These are phyloP conservation scores for Trametes hirsuta DNA, from an alignment of 1,284 basidiomycete species.

Conservation along the genomic window DNA sequence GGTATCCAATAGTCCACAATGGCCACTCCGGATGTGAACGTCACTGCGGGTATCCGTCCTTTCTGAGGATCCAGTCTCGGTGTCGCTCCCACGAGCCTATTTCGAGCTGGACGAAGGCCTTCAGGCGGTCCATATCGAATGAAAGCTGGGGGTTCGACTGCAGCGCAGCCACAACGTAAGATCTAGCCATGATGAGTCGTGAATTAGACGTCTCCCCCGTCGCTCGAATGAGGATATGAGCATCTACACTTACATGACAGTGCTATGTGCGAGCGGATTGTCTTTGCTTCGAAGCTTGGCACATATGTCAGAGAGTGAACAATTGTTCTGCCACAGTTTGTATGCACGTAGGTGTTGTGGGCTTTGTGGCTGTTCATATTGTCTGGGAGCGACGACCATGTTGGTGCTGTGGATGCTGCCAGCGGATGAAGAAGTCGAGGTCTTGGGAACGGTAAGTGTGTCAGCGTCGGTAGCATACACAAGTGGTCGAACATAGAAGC, in stretches of 20 bases:
- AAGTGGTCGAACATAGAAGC: no score
- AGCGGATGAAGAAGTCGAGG: no score
- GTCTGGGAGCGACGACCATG: background rate
- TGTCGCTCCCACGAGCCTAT: conserved; percentile 46
- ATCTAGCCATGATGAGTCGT: conserved; percentile 33
- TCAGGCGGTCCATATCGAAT: conserved; percentile 41
- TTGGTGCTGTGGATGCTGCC: background rate
- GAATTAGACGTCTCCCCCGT: background rate
- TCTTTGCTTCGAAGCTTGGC: conserved; percentile 41
- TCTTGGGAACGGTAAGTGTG: no score
- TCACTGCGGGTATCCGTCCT: conserved; percentile 17
- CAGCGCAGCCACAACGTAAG: conserved; percentile 49
- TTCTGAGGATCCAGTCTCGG: conserved; percentile 38
- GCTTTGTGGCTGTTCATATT: conserved; percentile 25
- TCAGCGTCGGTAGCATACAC: no score
- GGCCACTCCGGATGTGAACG: background rate
- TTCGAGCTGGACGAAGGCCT: conserved; percentile 43
- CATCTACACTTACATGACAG: conserved; percentile 54
- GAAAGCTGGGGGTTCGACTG: conserved; percentile 43
- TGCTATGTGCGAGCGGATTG: conserved; percentile 52
- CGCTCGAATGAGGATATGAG: background rate
- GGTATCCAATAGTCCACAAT: background rate
- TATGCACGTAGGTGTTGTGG: conserved; percentile 59
- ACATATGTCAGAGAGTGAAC: conserved; percentile 54
- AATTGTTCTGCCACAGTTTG: conserved; percentile 53